These are phyloP conservation scores for Botrytis elliptica DNA, from an alignment of 2,329 filamentous ascomycete species.

Conservation along the genomic window DNA sequence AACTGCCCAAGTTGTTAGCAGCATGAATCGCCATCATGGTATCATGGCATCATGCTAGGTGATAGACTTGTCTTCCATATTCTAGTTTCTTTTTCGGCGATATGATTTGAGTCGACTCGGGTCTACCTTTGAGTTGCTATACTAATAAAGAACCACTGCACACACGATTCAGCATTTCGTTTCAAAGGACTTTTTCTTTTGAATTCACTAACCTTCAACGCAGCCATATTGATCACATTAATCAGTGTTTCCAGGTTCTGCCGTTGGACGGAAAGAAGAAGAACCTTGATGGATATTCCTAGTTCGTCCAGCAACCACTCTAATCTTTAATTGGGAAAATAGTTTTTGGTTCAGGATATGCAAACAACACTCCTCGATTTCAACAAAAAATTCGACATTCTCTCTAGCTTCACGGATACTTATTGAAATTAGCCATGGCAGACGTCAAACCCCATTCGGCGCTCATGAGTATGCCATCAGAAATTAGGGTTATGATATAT, in stretches of 20 bases:
- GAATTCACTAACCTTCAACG: too few species aligned
- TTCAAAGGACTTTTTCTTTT: background rate
- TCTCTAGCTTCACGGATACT: background rate
- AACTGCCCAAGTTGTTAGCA: background rate
- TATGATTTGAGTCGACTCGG: background rate
- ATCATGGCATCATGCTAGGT: background rate
- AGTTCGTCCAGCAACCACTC: background rate
- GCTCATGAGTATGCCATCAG: conserved; percentile 33
- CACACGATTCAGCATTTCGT: conserved; percentile 1
- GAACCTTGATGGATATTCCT: conserved; percentile 1
- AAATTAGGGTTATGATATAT: conserved; percentile 37
- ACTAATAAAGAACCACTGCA: background rate
- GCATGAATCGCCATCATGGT: background rate
- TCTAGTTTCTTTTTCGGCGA: background rate
- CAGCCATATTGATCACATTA: background rate
- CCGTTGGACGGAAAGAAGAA: background rate
- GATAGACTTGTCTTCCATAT: background rate
- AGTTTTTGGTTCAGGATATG: background rate
- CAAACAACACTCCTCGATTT: background rate
- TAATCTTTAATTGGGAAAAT: background rate
- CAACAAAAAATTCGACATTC: background rate
- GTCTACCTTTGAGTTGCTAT: background rate
- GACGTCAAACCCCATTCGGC: conserved; percentile 12
- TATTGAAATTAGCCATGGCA: background rate
- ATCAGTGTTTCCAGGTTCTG: background rate